phyloP scores from a whole-genome alignment of 495 filamentous ascomycete genomes.

The Hypoxylon cercidicola region DNA sequence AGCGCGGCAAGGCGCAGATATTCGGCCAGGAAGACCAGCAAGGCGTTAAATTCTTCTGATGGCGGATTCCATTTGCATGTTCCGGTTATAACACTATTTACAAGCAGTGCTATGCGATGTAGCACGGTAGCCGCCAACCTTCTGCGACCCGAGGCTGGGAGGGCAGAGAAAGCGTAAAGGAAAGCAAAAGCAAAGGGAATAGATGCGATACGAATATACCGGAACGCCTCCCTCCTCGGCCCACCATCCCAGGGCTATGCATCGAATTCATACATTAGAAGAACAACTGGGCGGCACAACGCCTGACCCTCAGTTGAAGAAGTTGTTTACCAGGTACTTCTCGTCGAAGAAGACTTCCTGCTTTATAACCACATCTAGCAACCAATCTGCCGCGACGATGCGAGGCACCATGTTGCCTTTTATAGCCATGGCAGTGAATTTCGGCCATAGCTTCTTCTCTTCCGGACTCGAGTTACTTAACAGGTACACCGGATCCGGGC shows the following conservation, averaged over 20 bases:
- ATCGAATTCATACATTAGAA: constrained; percentile 27
- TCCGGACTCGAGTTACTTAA: constrained; percentile 70
- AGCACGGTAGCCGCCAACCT: background rate
- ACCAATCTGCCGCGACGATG: constrained; percentile 87
- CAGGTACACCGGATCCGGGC: constrained; percentile 79
- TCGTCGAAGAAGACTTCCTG: constrained; percentile 76
- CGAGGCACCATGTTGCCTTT: constrained; percentile 75
- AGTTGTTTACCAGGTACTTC: constrained; percentile 63
- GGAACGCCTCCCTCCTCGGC: constrained; percentile 13
- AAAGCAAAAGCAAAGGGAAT: background rate
- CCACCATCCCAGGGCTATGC: constrained; percentile 20
- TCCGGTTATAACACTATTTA: constrained; percentile 23
- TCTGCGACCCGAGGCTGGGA: background rate
- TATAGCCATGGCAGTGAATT: constrained; percentile 79
- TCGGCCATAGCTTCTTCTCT: constrained; percentile 80
- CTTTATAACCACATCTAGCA: constrained; percentile 87
- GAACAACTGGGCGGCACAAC: constrained; percentile 4
- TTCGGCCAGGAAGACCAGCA: constrained; percentile 87
- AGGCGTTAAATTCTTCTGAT: constrained; percentile 95
- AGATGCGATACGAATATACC: constrained; percentile 5
- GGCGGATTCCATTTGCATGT: background rate
- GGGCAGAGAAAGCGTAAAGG: background rate
- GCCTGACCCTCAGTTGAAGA: constrained; percentile 37
- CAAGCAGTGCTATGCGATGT: constrained; percentile 10
- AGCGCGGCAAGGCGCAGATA: constrained; percentile 89